phyloP scores from a whole-genome alignment of 2,329 filamentous ascomycete species.

The Aspergillus neoniger region DNA sequence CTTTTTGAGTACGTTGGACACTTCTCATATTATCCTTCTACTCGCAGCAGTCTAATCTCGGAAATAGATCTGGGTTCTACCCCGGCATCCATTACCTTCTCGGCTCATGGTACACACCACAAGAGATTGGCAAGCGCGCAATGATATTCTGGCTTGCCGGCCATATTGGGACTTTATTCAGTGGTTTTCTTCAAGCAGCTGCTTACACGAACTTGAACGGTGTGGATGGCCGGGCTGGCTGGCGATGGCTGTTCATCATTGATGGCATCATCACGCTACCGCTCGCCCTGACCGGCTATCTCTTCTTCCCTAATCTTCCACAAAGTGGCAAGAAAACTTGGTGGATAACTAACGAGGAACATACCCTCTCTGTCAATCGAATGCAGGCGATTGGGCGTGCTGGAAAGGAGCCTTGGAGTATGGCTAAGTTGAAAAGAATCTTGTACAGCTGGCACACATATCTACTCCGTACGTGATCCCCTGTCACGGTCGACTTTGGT shows the following conservation, averaged over 20 bases:
- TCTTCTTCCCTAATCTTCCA: conserved; percentile 26
- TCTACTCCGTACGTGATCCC: conserved; percentile 32
- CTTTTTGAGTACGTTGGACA: conserved; percentile 27
- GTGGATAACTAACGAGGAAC: conserved; percentile 29
- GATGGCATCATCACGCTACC: conserved; percentile 30
- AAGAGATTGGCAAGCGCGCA: conserved; percentile 27
- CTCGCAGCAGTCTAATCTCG: not conserved
- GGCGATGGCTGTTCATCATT: conserved; percentile 34
- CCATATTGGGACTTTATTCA: conserved; percentile 24
- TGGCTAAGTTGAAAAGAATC: conserved; percentile 37
- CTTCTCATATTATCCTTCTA: too few relatives aligned
- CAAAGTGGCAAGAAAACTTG: conserved; percentile 26
- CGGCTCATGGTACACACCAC: conserved; percentile 30
- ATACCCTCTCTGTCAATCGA: conserved; percentile 27
- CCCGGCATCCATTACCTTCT: conserved; percentile 30
- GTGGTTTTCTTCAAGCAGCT: conserved; percentile 26
- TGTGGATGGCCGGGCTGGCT: conserved; percentile 25
- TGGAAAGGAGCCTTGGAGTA: conserved; percentile 40
- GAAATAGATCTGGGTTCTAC: conserved; percentile 25
- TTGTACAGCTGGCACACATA: conserved; percentile 45
- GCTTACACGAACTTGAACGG: conserved; percentile 29
- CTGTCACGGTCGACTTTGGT: not conserved
- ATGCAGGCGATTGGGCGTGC: conserved; percentile 41
- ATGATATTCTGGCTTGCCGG: conserved; percentile 29
- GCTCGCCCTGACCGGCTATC: conserved; percentile 25